Conservation (phyloP, 2,329 filamentous ascomycete genomes). For the Penicillium nordicum region DNA sequence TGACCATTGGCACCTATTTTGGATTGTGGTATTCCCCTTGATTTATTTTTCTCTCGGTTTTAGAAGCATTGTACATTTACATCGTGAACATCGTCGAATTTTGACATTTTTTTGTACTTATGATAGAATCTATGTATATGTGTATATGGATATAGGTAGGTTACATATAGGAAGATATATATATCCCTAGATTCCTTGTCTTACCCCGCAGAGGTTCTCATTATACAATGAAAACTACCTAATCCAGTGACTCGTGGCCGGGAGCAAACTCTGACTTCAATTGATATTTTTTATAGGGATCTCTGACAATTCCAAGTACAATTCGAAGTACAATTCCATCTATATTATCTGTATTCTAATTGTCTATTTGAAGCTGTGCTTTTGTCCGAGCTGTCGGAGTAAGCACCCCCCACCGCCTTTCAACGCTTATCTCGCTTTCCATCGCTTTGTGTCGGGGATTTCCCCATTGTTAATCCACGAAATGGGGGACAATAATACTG, state of each 20-base stretch:
- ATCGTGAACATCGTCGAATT: background rate
- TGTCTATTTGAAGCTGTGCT: background rate
- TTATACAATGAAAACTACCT: constrained; percentile 23
- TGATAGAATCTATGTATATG: background rate
- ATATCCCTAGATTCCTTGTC: background rate
- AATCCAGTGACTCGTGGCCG: background rate
- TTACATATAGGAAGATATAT: background rate
- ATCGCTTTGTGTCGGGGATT: constrained; percentile 29
- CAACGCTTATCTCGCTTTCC: constrained; percentile 40
- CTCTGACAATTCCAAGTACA: background rate
- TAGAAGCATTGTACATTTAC: background rate
- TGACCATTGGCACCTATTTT: background rate
- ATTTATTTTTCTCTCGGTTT: background rate
- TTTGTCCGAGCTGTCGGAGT: constrained; percentile 13
- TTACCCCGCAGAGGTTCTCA: constrained; percentile 31
- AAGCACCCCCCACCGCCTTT: constrained; percentile 32
- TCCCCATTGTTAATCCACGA: constrained; percentile 25
- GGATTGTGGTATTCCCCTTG: background rate
- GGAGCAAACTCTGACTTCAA: background rate
- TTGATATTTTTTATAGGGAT: background rate
- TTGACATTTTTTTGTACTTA: background rate
- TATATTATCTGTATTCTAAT: background rate
- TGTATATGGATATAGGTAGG: background rate
- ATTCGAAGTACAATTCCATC: background rate
- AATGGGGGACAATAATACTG: constrained; percentile 23